Conservation (phyloP, 768 basidiomycete genomes). For the Filobasidium floriforme region DNA sequence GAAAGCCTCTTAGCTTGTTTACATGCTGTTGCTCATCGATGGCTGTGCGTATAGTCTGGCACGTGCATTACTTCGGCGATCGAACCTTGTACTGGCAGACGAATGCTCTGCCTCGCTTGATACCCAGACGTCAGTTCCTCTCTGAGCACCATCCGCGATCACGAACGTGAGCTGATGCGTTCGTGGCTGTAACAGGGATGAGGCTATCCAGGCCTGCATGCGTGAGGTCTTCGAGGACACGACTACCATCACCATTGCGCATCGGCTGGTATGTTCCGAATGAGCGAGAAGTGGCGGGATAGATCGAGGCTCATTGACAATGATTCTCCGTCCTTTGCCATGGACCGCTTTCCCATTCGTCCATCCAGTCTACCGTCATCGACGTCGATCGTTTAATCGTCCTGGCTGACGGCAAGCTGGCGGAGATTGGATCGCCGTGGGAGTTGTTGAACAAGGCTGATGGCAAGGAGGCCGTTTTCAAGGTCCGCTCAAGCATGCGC, state of each 20-base stretch:
- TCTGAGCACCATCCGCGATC: too few species aligned
- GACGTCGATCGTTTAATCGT: constrained; percentile 45
- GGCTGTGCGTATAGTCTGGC: constrained; percentile 23
- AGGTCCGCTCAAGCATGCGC: neutral
- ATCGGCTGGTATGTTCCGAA: neutral
- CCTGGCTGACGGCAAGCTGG: constrained; percentile 42
- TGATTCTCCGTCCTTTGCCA: too few species aligned
- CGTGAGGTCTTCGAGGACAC: constrained; percentile 41
- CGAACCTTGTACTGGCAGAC: constrained; percentile 31
- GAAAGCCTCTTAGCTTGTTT: constrained; percentile 18
- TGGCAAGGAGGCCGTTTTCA: constrained; percentile 18
- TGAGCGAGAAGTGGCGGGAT: neutral
- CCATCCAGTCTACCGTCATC: constrained; percentile 42
- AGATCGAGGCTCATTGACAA: too few species aligned
- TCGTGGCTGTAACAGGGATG: constrained; percentile 29
- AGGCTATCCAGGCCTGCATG: constrained; percentile 42
- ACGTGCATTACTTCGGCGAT: constrained; percentile 21
- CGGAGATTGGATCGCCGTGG: constrained; percentile 44
- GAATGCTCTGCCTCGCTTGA: constrained; percentile 44
- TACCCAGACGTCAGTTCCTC: constrained; percentile 37
- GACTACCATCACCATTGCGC: constrained; percentile 43
- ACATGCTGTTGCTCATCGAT: neutral
- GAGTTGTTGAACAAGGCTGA: constrained; percentile 37
- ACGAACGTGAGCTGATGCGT: neutral
- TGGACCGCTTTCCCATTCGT: too few species aligned